Evolutionary conservation across 2,329 filamentous ascomycete genomes (phyloP), one percentile per base, ranked within the genome.

Genomic region (Aspergillus sp.): DNA sequence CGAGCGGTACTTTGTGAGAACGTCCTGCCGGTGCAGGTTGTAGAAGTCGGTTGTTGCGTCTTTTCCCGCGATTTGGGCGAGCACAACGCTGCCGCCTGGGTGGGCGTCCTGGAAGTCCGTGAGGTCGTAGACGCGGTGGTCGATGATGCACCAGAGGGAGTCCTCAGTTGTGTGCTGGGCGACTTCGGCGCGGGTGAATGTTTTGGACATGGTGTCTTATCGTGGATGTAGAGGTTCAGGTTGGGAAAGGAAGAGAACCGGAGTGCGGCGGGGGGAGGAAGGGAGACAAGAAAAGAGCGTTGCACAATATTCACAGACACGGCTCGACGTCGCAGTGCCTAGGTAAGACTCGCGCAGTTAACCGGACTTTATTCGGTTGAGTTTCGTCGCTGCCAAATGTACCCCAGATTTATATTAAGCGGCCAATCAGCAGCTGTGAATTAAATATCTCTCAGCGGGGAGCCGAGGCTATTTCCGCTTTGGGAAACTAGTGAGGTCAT

Each of bases 1-100:
- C 47, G 82, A 77, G n/a, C 67, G 66, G 80, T 96, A 96, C 73
- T 92, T 92, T 60, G 87, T 79, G 11, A 96, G 83, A n/a, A 96
- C 90, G 76, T 96, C 91, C 66, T 96, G 91, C 25, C 91, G 83
- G 78, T 96, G 92, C 53, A 96, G 86, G 79, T 96, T 96, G 84
- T 96, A 96, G 76, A 96, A 96, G 56, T 88, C 89, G 37, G 83
- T 79, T 2, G 91, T 96, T 51, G 91, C 90, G 70, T 96, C 91
- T 64, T 86, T 83, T 61, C 91, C 91, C 31, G 90, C 91, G 48
- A 93, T 85, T 76, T 96, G 90, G 54, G 84, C 82, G 39, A 96
- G 84, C 23, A 96, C 91, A 44, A 89, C 87, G 68, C 87, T 86
- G 68, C 91, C 91, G 65, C 91, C 91, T 0, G 91, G 91, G 69